Evolutionary conservation across 805 yeast genomes (phyloP), one percentile per base, ranked within the genome.

Genomic region (Hagleromyces aurorensis): DNA sequence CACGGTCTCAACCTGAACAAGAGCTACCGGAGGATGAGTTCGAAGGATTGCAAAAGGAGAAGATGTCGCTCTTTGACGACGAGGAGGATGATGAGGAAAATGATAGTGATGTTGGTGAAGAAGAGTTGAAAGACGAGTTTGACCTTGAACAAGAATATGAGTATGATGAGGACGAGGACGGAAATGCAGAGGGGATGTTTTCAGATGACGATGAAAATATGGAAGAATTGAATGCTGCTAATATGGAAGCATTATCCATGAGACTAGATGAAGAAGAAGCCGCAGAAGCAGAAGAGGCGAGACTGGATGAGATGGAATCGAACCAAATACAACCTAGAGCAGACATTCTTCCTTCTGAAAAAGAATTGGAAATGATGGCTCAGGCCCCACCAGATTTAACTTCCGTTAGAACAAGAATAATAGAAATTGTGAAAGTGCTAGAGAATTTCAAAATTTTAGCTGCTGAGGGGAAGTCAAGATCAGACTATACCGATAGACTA

Each of bases 361-460:
- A 68, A 40, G 84, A 77, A 50, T 81, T 77, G 46, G 69, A 63
- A 33, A 70, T 67, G 31, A 67, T 65, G 41, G 64, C 64, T 17
- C 58, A 62, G 33, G 69, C 67, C 10, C 78, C 85, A 25, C 75
- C 76, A 43, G 94, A 86, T 54, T 68, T 87, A 27, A 82, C 86
- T 6, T 67, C 82, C 46, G 70, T 83, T 6, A 76, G 97, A 61
- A 84, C 96, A 12, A 76, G 98, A 62, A 89, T 91, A 81, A 75
- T 89, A 45, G 98, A 91, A 63, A 74, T 93, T 40, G 89, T 87
- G 29, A 87, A 87, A 55, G 96, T 89, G 11, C 70, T 91, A 46
- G 96, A 89, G 57, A 84, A 89, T 58, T 85, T 89, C 64, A 77
- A 75, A 52, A 78, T 65, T 29, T 53, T 84, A 48, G 79, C 85